These are phyloP conservation scores for Jatropha multifida DNA, from an alignment of 441 rosid species.

Conservation along the genomic window DNA sequence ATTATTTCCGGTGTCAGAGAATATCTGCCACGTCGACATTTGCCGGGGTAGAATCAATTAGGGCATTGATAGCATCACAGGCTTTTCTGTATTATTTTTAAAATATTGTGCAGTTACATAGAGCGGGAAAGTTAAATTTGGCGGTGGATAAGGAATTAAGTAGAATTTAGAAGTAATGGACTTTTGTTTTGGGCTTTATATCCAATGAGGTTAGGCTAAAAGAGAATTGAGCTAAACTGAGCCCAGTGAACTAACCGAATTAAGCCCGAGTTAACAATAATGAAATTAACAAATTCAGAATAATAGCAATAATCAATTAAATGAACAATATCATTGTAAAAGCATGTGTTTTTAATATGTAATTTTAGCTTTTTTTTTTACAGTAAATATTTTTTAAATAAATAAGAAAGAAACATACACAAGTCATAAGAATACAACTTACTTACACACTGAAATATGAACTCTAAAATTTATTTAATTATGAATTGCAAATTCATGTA, in stretches of 20 bases:
- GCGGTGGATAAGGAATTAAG: conserved; percentile 10
- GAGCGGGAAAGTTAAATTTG: conserved; percentile 53
- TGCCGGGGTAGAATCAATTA: conserved; percentile 2
- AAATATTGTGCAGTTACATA: neutral
- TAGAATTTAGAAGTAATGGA: neutral
- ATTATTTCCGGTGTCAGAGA: conserved; percentile 45
- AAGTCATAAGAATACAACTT: too few relatives aligned
- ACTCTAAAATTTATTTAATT: too few relatives aligned
- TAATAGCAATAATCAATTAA: too few relatives aligned
- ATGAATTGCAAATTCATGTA: too few relatives aligned
- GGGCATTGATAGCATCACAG: neutral
- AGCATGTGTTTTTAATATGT: too few relatives aligned
- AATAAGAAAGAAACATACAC: too few relatives aligned
- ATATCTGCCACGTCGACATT: conserved; percentile 82
- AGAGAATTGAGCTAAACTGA: neutral
- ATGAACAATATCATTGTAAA: too few relatives aligned
- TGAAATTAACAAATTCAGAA: too few relatives aligned
- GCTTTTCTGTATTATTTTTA: neutral
- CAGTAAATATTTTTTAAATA: too few relatives aligned
- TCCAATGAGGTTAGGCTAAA: neutral
- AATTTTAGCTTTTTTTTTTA: too few relatives aligned
- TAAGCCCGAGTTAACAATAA: neutral
- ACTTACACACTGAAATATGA: too few relatives aligned
- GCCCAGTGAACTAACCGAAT: neutral
- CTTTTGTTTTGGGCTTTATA: neutral